Conservation (phyloP, 75 land plant species). For the Cryptomeria japonica region DNA sequence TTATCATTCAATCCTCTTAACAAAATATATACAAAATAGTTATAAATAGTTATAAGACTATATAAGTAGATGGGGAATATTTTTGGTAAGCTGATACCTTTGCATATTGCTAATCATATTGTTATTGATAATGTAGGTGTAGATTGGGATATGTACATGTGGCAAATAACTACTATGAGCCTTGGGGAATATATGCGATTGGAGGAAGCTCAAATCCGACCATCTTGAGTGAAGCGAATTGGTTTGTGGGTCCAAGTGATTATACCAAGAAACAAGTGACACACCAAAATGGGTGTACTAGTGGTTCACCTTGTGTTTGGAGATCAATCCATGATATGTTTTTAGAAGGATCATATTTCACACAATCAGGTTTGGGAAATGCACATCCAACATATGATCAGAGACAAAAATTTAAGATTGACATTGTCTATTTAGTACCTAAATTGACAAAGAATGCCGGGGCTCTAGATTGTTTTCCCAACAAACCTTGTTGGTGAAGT, state of each 20-base stretch:
- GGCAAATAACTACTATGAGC: conserved; percentile 58
- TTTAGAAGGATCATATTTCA: conserved; percentile 61
- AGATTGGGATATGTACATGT: conserved; percentile 62
- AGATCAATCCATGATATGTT: conserved; percentile 44
- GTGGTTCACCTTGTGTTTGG: conserved; percentile 57
- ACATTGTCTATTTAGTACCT: conserved; percentile 31
- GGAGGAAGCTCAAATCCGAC: conserved; percentile 73
- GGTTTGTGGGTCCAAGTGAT: conserved; percentile 44
- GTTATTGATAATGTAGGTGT: conserved; percentile 32
- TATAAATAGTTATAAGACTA: too few relatives aligned
- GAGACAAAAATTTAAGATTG: conserved; percentile 27
- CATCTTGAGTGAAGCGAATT: conserved; percentile 69
- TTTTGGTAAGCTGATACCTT: too few relatives aligned
- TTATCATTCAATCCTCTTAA: too few relatives aligned
- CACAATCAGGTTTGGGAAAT: conserved; percentile 46
- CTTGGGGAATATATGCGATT: conserved; percentile 72
- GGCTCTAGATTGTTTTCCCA: conserved; percentile 31
- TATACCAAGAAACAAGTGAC: conserved; percentile 33
- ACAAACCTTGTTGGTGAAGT: conserved; percentile 24
- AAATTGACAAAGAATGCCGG: conserved; percentile 56
- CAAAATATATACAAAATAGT: too few relatives aligned
- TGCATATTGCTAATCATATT: not conserved
- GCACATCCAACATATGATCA: conserved; percentile 23
- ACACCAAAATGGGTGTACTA: conserved; percentile 21
- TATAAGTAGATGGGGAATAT: too few relatives aligned